Percentiles rank a stretch among this genome's conserved stretches.
Evolutionary conservation across 495 filamentous ascomycete species (phyloP).

Genomic region (Podospora pseudopauciseta): DNA sequence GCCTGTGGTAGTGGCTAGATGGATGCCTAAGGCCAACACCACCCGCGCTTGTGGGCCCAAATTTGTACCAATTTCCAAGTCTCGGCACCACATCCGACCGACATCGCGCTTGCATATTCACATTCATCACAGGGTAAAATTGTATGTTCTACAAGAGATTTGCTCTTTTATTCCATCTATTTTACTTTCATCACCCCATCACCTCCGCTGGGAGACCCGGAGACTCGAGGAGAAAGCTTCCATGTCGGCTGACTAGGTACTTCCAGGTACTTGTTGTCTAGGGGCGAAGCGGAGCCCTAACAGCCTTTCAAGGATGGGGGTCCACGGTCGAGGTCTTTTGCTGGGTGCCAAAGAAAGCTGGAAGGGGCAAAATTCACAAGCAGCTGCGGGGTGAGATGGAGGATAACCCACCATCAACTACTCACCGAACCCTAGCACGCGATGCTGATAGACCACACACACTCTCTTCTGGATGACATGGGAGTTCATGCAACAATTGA

Average conservation of each 20-base stretch:
- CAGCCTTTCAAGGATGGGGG: conserved; percentile 7
- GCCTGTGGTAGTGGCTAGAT: background rate
- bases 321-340: background rate
- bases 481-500: conserved; percentile 11
- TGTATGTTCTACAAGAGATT: background rate
- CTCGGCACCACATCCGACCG: conserved; percentile 9
- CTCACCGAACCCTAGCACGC: background rate
- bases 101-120: background rate
- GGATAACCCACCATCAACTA: background rate
- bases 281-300: conserved; percentile 6
- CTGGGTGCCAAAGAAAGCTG: background rate
- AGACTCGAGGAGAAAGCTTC: too few relatives aligned
- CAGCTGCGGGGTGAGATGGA: conserved; percentile 15
- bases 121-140: too few relatives aligned
- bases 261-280: background rate
- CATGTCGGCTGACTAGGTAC: background rate
- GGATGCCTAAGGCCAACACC: conserved; percentile 2
- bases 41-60: background rate
- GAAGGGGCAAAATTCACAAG: conserved; percentile 15
- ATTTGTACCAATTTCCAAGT: background rate
- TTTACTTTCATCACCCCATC: background rate
- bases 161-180: background rate
- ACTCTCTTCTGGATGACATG: background rate
- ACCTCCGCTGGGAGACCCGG: background rate
- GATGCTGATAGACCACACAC: background rate